A percentile compares a stretch with the other conserved stretches of the same genome.
These are phyloP conservation scores for Venturia oleaginea DNA, from an alignment of 2,329 filamentous ascomycete genomes.

Conservation along the genomic window DNA sequence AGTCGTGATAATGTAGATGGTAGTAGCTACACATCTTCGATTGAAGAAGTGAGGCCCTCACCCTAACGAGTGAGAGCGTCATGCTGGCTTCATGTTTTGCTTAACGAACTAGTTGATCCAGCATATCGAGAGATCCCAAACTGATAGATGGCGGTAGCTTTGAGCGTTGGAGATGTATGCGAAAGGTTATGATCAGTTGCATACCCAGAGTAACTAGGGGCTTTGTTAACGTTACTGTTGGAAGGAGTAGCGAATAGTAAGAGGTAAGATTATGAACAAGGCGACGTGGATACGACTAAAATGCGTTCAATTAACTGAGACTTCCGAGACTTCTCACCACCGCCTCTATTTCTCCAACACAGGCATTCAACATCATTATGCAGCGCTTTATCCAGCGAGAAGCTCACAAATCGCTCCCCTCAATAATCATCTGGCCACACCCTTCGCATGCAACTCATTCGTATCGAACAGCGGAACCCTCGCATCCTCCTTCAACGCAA, in stretches of 20 bases:
- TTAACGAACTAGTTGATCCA: background rate
- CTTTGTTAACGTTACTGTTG: no score
- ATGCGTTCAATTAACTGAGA: background rate
- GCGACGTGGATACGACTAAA: background rate
- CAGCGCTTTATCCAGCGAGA: background rate
- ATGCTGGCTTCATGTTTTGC: background rate
- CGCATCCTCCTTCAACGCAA: background rate
- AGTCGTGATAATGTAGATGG: background rate
- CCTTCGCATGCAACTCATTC: background rate
- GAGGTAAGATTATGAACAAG: no score
- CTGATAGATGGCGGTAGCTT: background rate
- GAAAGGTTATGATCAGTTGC: no score
- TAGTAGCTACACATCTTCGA: background rate
- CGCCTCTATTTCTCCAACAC: no score
- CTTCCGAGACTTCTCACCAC: no score
- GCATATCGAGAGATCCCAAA: background rate
- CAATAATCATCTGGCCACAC: background rate
- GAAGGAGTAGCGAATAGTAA: no score
- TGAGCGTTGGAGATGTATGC: background rate
- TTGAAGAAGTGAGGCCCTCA: background rate
- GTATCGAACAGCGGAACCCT: background rate
- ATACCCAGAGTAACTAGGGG: no score
- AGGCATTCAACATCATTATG: no score
- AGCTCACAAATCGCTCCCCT: background rate
- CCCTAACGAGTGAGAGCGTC: background rate